Evolutionary conservation across 2,329 filamentous ascomycete species (phyloP), one percentile per base, ranked within the genome.

Genomic region (Sphaerulina musiva): DNA sequence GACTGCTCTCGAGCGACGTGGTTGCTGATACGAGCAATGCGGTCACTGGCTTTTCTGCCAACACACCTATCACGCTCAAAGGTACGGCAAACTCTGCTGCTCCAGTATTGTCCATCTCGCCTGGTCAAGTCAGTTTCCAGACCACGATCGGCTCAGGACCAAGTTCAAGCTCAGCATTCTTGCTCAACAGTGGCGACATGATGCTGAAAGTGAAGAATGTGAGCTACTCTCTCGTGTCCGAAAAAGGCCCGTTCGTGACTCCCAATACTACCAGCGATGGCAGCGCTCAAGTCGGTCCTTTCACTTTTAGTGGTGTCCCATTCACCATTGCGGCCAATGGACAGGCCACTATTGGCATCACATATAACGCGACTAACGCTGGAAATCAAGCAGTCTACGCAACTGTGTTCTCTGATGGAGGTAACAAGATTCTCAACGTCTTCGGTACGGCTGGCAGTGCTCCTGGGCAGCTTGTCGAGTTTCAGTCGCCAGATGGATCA

Each of bases 301-400:
- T 54, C 31, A 41, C 46, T 4, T 54, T 54, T 36, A 45, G 39
- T 11, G 42, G 46, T n/a, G 32, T 54, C 14, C 52, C 52, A 32
- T 50, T 9, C 8, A 45, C 46, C 3, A 54, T 54, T 32, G 40
- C 32, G 14, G 32, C 52, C n/a, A 51, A 51, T 26, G 23, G 20
- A 20, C 46, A 45, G 12, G 39, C 26, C 12, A 17, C 43, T 7
- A 42, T 54, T 10, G 47, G 52, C 7, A 48, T 54, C 14, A 32
- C 42, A 4, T 54, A 50, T 32, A 51, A 54, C 23, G 17, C 52
- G 26, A 43, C 47, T 8, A 29, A 48, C 12, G 52, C 52, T 11
- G 52, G 52, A 2, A 54, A 54, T 20, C 47, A 50, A 26, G 52
- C 46, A 20, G 46, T 54, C 36, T 54, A 45, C 17, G 12, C 51